Evolutionary conservation across 2,329 filamentous ascomycete genomes (phyloP), one percentile per base, ranked within the genome.

Genomic region (Trichoderma sp.): DNA sequence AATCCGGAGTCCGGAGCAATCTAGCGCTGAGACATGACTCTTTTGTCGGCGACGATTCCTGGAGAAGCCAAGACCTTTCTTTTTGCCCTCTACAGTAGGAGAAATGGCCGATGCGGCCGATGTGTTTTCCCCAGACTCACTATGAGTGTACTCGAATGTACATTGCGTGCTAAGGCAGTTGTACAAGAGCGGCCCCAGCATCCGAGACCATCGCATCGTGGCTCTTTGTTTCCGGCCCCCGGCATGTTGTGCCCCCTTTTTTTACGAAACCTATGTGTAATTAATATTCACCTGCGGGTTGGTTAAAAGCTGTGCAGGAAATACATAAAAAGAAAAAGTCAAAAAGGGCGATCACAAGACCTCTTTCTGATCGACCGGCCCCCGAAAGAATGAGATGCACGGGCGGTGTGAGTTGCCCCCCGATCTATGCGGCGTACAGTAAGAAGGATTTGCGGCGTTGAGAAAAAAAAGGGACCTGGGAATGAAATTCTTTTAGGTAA

Each of bases 311-410:
- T 16, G 29, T 60, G 50, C 21, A 24, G 53, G 33, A 38, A 41
- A 53, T 24, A 29, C 2, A 33, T 14, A n/a, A 33, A 33, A 62
- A 11, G 1, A 63, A n/a, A 62, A 62, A 62, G 29, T 33, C 9
- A 62, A 31, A 31, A 60, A 41, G 33, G 67, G 69, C 29, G 69
- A 73, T 65, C 68, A 73, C 69, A 73, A 64, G 60, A 65, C 60
- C 21, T 63, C 16, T 9, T 31, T 60, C 9, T 29, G 35, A 53
- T 72, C 18, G 24, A 18, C 59, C 59, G 45, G 38, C 12, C 16
- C 59, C n/a, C 45, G 38, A 59, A 59, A 31, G 56, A 45, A 45
- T 45, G 41, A 45, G 38, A 24, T 24, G 67, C 56, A 56, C 50
- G 50, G 50, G 50, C 50, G 50, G 50, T 56, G 50, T 56, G 50